Percentiles rank a stretch among this genome's conserved stretches.
Evolutionary conservation across 495 filamentous ascomycete genomes (phyloP).

Genomic region (Tuber melanosporum): DNA sequence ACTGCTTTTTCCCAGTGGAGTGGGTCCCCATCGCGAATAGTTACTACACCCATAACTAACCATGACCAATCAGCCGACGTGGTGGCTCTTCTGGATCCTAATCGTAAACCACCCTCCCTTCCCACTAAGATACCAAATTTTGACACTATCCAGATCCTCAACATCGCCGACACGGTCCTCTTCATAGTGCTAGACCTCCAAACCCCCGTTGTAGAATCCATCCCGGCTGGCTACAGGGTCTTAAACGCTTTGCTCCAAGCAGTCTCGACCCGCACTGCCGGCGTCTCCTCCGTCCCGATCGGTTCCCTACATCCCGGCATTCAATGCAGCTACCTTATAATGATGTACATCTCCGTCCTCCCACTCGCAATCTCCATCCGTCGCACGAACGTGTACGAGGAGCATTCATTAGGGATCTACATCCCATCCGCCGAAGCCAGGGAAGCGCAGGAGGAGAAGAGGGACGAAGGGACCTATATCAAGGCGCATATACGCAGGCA

Average conservation of each 20-base stretch:
- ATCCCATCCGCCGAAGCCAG: conserved; percentile 47
- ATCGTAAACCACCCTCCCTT: conserved; percentile 42
- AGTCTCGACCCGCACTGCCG: conserved; percentile 75
- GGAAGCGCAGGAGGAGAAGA: conserved; percentile 43
- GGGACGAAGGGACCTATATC: conserved; percentile 60
- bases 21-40: conserved; percentile 39
- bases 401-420: conserved; percentile 83
- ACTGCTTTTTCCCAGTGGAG: conserved; percentile 75
- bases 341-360: conserved; percentile 99
- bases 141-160: conserved; percentile 50
- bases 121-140: background rate
- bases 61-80: conserved; percentile 49
- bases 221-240: conserved; percentile 63
- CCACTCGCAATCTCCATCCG: conserved; percentile 92
- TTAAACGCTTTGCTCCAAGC: conserved; percentile 85
- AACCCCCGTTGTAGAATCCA: conserved; percentile 54
- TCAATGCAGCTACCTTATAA: conserved; percentile 90
- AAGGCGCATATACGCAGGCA: conserved; percentile 81
- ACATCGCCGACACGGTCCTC: conserved; percentile 75
- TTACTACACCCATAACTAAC: conserved; percentile 5
- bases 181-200: conserved; percentile 84
- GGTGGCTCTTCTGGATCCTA: conserved; percentile 91
- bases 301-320: conserved; percentile 77
- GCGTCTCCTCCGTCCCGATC: conserved; percentile 73
- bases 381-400: conserved; percentile 93